Evolutionary conservation across 2,329 filamentous ascomycete genomes (phyloP).

Genomic region (Diaporthe caulivora): DNA sequence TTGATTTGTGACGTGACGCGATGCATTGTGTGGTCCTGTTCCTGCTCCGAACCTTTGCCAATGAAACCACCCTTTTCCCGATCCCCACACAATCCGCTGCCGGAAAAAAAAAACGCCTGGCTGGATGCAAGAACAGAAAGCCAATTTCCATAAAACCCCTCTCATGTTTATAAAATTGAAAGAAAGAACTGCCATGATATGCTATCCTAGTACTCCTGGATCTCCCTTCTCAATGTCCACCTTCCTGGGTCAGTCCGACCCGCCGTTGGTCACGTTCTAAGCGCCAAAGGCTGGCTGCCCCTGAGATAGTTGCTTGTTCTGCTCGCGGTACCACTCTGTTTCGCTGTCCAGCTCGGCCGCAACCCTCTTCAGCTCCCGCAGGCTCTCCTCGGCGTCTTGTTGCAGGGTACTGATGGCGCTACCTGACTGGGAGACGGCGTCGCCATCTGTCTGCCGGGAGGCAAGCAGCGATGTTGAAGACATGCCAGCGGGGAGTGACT

Average conservation of each 20-base stretch:
- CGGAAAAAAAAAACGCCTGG: constrained; percentile 36
- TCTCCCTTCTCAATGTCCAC: neutral
- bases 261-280: constrained; percentile 49
- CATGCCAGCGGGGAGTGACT: constrained; percentile 35
- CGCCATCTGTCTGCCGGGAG: constrained; percentile 18
- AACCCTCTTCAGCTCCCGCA: constrained; percentile 57
- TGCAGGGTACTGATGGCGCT: constrained; percentile 51
- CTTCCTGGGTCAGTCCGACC: constrained; percentile 22
- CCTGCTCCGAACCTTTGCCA: neutral
- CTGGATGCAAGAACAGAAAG: constrained; percentile 35
- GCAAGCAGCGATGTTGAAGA: constrained; percentile 29
- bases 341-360: constrained; percentile 61
- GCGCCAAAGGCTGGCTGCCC: constrained; percentile 47
- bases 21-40: neutral
- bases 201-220: neutral
- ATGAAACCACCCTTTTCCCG: neutral
- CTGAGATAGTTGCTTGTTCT: constrained; percentile 54
- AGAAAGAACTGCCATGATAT: neutral
- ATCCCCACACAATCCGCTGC: neutral
- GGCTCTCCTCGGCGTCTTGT: constrained; percentile 51
- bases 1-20: neutral
- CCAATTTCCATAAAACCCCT: neutral
- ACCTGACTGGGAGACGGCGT: constrained; percentile 47
- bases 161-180: constrained; percentile 7
- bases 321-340: constrained; percentile 59